A percentile compares a stretch with the other conserved stretches of the same genome.
These are phyloP conservation scores for Amaranthus cruentus DNA, from an alignment of 148 eudicot species.

Conservation along the genomic window DNA sequence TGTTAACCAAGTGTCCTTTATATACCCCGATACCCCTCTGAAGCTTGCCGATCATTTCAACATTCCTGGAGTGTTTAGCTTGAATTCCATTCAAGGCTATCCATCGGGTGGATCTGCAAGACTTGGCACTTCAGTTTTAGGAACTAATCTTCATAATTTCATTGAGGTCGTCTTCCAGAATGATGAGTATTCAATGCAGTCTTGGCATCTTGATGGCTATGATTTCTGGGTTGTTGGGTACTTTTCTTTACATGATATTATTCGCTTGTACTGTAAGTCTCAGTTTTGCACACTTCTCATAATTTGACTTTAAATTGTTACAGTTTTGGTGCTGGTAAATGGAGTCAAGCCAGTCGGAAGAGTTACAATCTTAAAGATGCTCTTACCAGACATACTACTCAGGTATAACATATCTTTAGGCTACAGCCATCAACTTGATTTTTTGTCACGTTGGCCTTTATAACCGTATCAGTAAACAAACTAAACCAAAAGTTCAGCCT, in stretches of 20 bases:
- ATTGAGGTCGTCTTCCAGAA: slow-evolving; percentile 82
- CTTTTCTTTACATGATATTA: slow-evolving; percentile 5
- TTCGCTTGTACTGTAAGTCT: background rate
- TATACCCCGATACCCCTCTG: slow-evolving; percentile 68
- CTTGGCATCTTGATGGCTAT: slow-evolving; percentile 99
- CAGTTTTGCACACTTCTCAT: slow-evolving; percentile 1
- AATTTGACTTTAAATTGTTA: slow-evolving; percentile 2
- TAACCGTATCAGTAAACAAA: no score
- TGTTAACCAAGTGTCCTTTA: slow-evolving; percentile 70
- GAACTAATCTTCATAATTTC: slow-evolving; percentile 61
- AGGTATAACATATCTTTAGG: slow-evolving; percentile 26
- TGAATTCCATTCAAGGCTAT: slow-evolving; percentile 52
- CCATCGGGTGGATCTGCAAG: slow-evolving; percentile 52
- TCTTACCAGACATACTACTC: slow-evolving; percentile 54
- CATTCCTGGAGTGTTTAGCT: slow-evolving; percentile 69
- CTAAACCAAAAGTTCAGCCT: no score
- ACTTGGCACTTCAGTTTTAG: slow-evolving; percentile 58
- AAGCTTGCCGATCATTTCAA: slow-evolving; percentile 91
- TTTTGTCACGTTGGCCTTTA: no score
- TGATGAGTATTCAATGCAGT: slow-evolving; percentile 58
- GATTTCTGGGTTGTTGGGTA: slow-evolving; percentile 99
- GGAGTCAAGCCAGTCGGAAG: slow-evolving; percentile 52
- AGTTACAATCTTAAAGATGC: slow-evolving; percentile 56
- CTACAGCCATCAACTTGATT: no score
- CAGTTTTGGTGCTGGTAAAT: slow-evolving; percentile 74